phyloP scores from a whole-genome alignment of 1,139 yeast species.

The Lodderomyces theae region DNA sequence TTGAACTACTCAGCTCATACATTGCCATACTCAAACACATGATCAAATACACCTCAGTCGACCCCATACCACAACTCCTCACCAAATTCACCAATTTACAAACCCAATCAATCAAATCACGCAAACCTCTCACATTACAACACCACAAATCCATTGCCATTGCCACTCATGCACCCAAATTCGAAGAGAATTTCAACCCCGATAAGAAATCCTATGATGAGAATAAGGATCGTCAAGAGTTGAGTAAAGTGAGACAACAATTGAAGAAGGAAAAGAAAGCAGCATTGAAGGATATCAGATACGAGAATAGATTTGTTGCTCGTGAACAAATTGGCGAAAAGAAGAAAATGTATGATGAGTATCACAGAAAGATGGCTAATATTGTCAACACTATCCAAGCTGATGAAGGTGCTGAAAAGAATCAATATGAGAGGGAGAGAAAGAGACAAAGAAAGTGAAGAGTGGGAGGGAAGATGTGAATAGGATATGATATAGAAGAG shows the following conservation, averaged over 20 bases:
- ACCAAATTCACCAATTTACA: slow-evolving; percentile 47
- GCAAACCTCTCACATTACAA: slow-evolving; percentile 80
- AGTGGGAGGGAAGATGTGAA: neutral
- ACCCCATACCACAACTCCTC: slow-evolving; percentile 12
- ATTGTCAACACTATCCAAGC: slow-evolving; percentile 85
- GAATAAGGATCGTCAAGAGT: slow-evolving; percentile 76
- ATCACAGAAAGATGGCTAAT: slow-evolving; percentile 86
- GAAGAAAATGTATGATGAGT: slow-evolving; percentile 70
- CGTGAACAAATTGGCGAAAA: slow-evolving; percentile 80
- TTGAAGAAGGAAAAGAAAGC: slow-evolving; percentile 89
- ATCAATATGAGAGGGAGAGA: slow-evolving; percentile 80
- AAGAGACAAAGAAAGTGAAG: slow-evolving; percentile 50
- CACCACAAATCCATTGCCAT: slow-evolving; percentile 84
- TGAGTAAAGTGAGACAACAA: slow-evolving; percentile 77
- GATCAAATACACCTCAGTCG: slow-evolving; percentile 30
- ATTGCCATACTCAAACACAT: slow-evolving; percentile 35
- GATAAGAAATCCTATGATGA: slow-evolving; percentile 90
- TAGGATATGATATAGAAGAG: neutral
- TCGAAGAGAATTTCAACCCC: slow-evolving; percentile 94
- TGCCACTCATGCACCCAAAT: slow-evolving; percentile 84
- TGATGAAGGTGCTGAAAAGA: slow-evolving; percentile 92
- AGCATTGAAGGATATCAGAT: slow-evolving; percentile 85
- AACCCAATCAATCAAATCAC: slow-evolving; percentile 39
- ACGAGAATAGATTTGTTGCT: slow-evolving; percentile 82
- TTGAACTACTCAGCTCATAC: slow-evolving; percentile 49